These are phyloP conservation scores for Knoxia roxburghii DNA, from an alignment of 257 asterid species.

Conservation along the genomic window DNA sequence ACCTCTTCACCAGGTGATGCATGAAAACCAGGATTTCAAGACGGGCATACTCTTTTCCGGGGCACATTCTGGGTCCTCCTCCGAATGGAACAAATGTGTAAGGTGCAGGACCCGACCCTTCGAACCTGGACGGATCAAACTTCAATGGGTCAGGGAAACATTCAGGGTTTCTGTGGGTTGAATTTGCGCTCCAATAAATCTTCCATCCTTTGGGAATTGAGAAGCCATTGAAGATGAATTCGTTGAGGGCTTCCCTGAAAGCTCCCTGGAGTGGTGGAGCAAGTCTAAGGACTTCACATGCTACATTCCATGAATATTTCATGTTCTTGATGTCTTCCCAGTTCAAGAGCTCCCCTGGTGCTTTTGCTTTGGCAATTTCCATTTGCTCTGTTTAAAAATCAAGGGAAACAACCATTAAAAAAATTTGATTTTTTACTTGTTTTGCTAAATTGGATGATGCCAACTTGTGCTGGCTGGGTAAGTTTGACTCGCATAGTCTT, in stretches of 20 bases:
- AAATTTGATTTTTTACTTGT: too few species aligned
- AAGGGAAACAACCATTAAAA: background rate
- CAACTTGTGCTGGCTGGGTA: background rate
- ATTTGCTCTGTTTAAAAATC: conserved; percentile 36
- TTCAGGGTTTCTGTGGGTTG: conserved; percentile 40
- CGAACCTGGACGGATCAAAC: conserved; percentile 55
- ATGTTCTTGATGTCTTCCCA: conserved; percentile 51
- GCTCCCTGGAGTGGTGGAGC: conserved; percentile 54
- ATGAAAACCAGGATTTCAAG: conserved; percentile 5
- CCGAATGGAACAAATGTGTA: conserved; percentile 22
- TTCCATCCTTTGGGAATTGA: conserved; percentile 64
- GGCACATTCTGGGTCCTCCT: conserved; percentile 13
- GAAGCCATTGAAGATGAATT: conserved; percentile 41
- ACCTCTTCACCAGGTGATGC: conserved; percentile 10
- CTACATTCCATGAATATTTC: conserved; percentile 57
- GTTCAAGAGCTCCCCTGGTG: conserved; percentile 31
- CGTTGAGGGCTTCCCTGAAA: conserved; percentile 48
- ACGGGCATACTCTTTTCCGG: conserved; percentile 10
- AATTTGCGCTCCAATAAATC: conserved; percentile 47
- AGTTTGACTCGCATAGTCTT: background rate
- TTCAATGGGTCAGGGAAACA: conserved; percentile 40
- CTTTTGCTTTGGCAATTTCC: conserved; percentile 41
- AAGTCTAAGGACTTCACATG: conserved; percentile 43
- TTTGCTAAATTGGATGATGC: too few species aligned
- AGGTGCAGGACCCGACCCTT: conserved; percentile 39